Evolutionary conservation across 2,329 filamentous ascomycete species (phyloP).

Genomic region (Esteya vermicola): DNA sequence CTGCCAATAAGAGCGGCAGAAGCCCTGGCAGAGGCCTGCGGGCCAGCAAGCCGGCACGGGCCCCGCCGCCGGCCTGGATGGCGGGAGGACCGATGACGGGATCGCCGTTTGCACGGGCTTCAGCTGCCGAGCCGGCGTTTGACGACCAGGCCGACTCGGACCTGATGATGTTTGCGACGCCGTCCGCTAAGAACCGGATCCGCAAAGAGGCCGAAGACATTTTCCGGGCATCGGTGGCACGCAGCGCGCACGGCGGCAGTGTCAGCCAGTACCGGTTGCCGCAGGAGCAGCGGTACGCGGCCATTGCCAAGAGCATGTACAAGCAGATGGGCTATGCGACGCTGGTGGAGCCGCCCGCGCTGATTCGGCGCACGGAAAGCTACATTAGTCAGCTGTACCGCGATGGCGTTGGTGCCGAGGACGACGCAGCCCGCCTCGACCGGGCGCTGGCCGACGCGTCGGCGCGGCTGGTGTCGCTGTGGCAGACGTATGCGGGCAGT

Average conservation of each 20-base stretch:
- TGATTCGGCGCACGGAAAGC: slow-evolving; percentile 65
- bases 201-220: slow-evolving; percentile 41
- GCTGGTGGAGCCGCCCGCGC: slow-evolving; percentile 53
- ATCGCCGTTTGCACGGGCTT: slow-evolving; percentile 23
- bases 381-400: slow-evolving; percentile 52
- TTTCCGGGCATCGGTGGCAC: slow-evolving; percentile 36
- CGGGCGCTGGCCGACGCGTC: slow-evolving; percentile 40
- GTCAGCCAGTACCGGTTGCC: not conserved
- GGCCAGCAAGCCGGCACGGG: not conserved
- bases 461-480: slow-evolving; percentile 36
- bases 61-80: slow-evolving; percentile 7
- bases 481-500: slow-evolving; percentile 38
- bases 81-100: not conserved
- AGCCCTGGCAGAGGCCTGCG: too few relatives aligned
- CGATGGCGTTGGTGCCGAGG: slow-evolving; percentile 40
- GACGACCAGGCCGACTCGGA: slow-evolving; percentile 32
- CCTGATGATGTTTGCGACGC: slow-evolving; percentile 39
- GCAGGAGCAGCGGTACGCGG: slow-evolving; percentile 46
- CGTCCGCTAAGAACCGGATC: slow-evolving; percentile 34
- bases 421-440: slow-evolving; percentile 42
- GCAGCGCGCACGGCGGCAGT: too few relatives aligned
- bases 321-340: slow-evolving; percentile 39
- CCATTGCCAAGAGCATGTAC: slow-evolving; percentile 60
- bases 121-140: too few relatives aligned
- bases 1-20: not conserved